Evolutionary conservation across 2,329 filamentous ascomycete species (phyloP).

Genomic region (Pyrenophora graminea): DNA sequence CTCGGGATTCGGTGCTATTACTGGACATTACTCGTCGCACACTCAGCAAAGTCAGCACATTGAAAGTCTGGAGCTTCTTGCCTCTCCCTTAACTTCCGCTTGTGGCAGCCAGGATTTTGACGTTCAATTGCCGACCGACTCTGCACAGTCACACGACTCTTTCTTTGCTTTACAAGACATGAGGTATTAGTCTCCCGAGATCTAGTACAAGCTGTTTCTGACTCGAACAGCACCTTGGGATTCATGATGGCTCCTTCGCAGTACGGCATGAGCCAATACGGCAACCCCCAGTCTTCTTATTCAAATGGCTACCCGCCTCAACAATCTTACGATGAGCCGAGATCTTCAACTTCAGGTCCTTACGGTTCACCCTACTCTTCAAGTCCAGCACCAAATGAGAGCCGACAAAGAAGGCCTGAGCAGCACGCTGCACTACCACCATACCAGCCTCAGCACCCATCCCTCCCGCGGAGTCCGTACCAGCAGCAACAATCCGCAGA

Average conservation of each 20-base stretch:
- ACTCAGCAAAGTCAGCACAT: conserved; percentile 20
- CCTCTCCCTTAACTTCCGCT: conserved; percentile 30
- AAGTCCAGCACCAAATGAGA: conserved; percentile 31
- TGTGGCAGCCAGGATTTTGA: conserved; percentile 29
- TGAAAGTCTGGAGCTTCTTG: conserved; percentile 19
- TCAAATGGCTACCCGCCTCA: conserved; percentile 40
- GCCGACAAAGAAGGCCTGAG: conserved; percentile 32
- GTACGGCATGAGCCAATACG: conserved; percentile 45
- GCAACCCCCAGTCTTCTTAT: conserved; percentile 37
- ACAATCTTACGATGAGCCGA: conserved; percentile 36
- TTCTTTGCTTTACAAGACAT: conserved; percentile 42
- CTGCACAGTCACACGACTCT: conserved; percentile 27
- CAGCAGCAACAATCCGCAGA: conserved; percentile 39
- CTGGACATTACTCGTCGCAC: conserved; percentile 15
- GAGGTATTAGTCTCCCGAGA: conserved; percentile 35
- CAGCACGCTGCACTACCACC: conserved; percentile 37
- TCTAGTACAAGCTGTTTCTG: conserved; percentile 10
- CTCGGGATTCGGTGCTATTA: conserved; percentile 15
- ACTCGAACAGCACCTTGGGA: conserved; percentile 42
- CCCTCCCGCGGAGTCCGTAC: conserved; percentile 40
- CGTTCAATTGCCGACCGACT: conserved; percentile 23
- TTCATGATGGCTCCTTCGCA: conserved; percentile 49
- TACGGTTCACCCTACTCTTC: conserved; percentile 38
- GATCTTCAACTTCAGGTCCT: conserved; percentile 30
- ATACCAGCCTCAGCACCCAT: conserved; percentile 34